Base-by-base conservation (phyloP, 2,329 filamentous ascomycete species). In the Claviceps maximensis region DNA sequence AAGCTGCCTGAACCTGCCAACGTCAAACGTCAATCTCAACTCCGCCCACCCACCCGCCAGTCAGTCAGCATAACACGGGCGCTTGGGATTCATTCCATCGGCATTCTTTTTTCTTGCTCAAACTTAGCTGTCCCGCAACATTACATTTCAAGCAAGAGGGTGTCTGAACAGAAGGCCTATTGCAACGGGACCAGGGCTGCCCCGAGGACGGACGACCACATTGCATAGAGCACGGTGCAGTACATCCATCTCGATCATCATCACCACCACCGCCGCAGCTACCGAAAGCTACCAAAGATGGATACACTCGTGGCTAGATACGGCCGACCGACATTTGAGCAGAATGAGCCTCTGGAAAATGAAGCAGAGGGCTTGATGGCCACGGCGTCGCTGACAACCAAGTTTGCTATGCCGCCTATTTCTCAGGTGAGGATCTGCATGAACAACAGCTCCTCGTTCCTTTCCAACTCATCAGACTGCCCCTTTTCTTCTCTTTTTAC, bases 331-430 rank as follows among this genome's bases (percentile, higher is more conserved):
- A 77, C 84, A 56, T 82, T 82, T 70, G 77, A 84, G 67, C 74
- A 80, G 62, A 79, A 86, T 63, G 87, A 94, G 71, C 78, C 80
- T 63, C 82, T 84, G 65, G 75, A 78, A 51, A 78, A 85, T 62
- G 79, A 89, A 61, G 79, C 89, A 65, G 78, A 87, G 68, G 84
- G 90, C 64, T 74, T 85, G 62, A 76, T 87, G 66, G 82, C 80
- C 62, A 75, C 82, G 59, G 85, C 88, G 64, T 82, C 83, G 62
- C 78, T 95, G 62, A 91, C 88, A 52, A 82, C 95, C 68, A 94
- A 90, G 73, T 98, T 98, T 73, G 87, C 89, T 63, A 85, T 98
- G 72, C 93, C 93, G 54, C 91, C 93, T 51, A 82, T 97, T 70
- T 84, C 88, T 62, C 87, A 94, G 72, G 89, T 95, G 31, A 47